Evolutionary conservation across 2,329 filamentous ascomycete genomes (phyloP).

Genomic region (Colletotrichum sublineola): DNA sequence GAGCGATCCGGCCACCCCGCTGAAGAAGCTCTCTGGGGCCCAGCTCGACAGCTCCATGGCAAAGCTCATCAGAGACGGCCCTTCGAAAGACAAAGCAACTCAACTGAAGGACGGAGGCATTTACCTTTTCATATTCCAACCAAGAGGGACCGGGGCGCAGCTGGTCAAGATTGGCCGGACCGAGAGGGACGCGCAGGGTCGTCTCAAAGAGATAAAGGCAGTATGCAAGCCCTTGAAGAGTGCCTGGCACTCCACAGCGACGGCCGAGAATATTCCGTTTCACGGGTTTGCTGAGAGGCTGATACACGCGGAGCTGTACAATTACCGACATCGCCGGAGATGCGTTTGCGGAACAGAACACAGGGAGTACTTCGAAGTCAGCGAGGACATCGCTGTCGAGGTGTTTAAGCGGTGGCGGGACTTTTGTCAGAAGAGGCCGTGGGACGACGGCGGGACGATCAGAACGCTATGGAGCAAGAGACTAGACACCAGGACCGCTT

Average conservation of each 20-base stretch:
- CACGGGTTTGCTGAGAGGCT: slow-evolving; percentile 17
- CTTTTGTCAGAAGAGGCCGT: slow-evolving; percentile 13
- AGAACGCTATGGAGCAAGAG: slow-evolving; percentile 9
- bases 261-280: not conserved
- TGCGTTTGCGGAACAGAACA: not conserved
- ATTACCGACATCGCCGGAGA: not conserved
- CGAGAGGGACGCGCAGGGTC: not conserved
- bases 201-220: not conserved
- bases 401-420: slow-evolving; percentile 16
- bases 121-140: not conserved
- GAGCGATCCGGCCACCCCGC: not conserved
- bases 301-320: slow-evolving; percentile 15
- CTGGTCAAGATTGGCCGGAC: not conserved
- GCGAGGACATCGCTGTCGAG: slow-evolving; percentile 13
- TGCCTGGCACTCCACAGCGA: not conserved
- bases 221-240: not conserved
- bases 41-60: not conserved
- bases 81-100: not conserved
- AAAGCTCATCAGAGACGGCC: not conserved
- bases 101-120: not conserved
- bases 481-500: not conserved
- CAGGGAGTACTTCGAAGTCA: slow-evolving; percentile 24
- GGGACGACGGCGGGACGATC: slow-evolving; percentile 4
- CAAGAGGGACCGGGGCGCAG: not conserved
- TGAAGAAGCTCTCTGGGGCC: not conserved